These are phyloP conservation scores for Alternaria metachromatica DNA, from an alignment of 2,329 filamentous ascomycete genomes.

Conservation along the genomic window DNA sequence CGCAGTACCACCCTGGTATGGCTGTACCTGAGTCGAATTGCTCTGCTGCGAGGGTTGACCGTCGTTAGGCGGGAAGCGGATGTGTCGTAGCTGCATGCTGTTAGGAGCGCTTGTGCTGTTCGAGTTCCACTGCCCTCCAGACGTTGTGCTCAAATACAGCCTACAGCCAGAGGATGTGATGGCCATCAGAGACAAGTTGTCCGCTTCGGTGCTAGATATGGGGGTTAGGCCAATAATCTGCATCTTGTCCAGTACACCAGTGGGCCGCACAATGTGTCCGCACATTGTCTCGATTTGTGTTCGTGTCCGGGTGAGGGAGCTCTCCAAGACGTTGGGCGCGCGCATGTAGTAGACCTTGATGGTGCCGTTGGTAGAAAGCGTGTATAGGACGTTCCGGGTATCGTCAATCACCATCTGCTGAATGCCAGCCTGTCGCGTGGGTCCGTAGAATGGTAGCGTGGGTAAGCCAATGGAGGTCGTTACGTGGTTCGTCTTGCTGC, in stretches of 20 bases:
- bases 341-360: constrained; percentile 93
- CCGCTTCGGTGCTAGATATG: constrained; percentile 79
- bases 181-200: constrained; percentile 86
- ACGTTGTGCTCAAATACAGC: constrained; percentile 89
- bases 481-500: constrained; percentile 88
- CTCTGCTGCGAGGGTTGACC: constrained; percentile 26
- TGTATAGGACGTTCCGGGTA: constrained; percentile 85
- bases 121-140: constrained; percentile 67
- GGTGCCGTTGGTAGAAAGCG: constrained; percentile 84
- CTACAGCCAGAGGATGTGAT: constrained; percentile 89
- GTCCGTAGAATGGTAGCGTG: constrained; percentile 36
- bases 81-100: constrained; percentile 97
- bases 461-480: constrained; percentile 71
- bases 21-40: constrained; percentile 37
- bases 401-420: constrained; percentile 87
- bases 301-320: constrained; percentile 63
- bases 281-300: constrained; percentile 70
- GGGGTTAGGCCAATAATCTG: constrained; percentile 84
- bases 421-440: constrained; percentile 64
- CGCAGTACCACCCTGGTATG: constrained; percentile 35
- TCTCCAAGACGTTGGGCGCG: constrained; percentile 58
- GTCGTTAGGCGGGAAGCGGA: constrained; percentile 82
- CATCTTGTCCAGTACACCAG: constrained; percentile 71
- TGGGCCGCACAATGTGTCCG: constrained; percentile 78
- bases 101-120: constrained; percentile 74